phyloP scores from a whole-genome alignment of 2,329 filamentous ascomycete species.

The Plenodomus tracheiphilus region DNA sequence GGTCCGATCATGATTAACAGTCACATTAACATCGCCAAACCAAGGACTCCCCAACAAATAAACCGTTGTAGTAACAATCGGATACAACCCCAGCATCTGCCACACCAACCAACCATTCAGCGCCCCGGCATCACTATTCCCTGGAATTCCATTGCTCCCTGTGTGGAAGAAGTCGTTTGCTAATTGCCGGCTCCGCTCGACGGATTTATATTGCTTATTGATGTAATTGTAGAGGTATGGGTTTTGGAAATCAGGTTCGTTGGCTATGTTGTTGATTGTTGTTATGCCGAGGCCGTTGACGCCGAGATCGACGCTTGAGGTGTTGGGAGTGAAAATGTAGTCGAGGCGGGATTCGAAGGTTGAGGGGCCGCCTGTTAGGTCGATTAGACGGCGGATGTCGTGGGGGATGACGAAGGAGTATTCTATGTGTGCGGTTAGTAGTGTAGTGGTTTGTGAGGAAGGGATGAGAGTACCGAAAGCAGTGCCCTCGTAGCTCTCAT shows the following conservation, averaged over 20 bases:
- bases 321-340: conserved; percentile 47
- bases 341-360: conserved; percentile 48
- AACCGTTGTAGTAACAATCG: conserved; percentile 52
- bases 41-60: conserved; percentile 54
- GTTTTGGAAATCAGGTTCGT: conserved; percentile 47
- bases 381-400: conserved; percentile 48
- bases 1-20: conserved; percentile 40
- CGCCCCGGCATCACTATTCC: conserved; percentile 53
- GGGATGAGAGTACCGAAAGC: conserved; percentile 35
- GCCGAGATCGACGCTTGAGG: conserved; percentile 41
- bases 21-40: conserved; percentile 47
- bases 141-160: conserved; percentile 47
- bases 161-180: conserved; percentile 50
- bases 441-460: not conserved
- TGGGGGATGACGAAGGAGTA: conserved; percentile 51
- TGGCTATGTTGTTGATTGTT: conserved; percentile 43
- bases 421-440: conserved; percentile 23
- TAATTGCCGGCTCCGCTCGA: conserved; percentile 35
- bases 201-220: conserved; percentile 44
- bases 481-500: conserved; percentile 49
- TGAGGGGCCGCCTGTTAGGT: conserved; percentile 47
- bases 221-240: conserved; percentile 50
- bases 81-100: conserved; percentile 55
- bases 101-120: conserved; percentile 57
- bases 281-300: conserved; percentile 42